Evolutionary conservation across 805 yeast species (phyloP), one percentile per base, ranked within the genome.

Genomic region (Sungouiozyma intestinalis): DNA sequence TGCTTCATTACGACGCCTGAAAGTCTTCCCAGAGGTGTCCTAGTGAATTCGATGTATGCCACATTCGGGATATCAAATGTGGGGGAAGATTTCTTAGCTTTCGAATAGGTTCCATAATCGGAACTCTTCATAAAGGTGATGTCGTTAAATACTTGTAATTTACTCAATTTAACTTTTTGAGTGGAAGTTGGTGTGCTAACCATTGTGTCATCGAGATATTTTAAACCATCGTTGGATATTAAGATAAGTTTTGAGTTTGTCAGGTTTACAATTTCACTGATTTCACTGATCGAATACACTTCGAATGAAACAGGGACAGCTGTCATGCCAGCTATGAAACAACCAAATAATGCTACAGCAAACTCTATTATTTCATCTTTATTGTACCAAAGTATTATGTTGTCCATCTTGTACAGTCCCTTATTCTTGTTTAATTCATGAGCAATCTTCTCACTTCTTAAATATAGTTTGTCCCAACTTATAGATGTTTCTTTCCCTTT

Each of bases 1-100:
- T 92, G 97, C 18, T 92, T 83, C 57, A 92, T 74, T 1, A 94
- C 95, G 31, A 92, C 94, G 15, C 99, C 99, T 44, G 95, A 71
- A 31, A 87, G 64, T 49, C 88, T 94, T 2, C 97, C 97, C 20
- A 84, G 76, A 0, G 97, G 94, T 1, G 94, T 82, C 51, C 88
- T 75, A 0, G 92, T 77, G 55, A 83, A 92, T 63, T 92, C 98
- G 13, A 92, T 88, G 54, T 92, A 92, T 0, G 97, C 96, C 45
- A 92, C 65, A 54, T 85, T 94, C 1, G 88, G 85, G 1, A 79
- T 76, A 49, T 81, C 85, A 36, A 79, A 63, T 0, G 83, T 76
- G 1, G 88, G 85, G 1, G 73, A 71, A 5, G 65, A 69, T 42
- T 75, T 73, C 50, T 73, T 77, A 3, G 78, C 73, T 24, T 76